Percentiles rank a stretch among this genome's conserved stretches.
phyloP scores from a whole-genome alignment of 768 basidiomycete genomes.

The Dentipellis sp. region DNA sequence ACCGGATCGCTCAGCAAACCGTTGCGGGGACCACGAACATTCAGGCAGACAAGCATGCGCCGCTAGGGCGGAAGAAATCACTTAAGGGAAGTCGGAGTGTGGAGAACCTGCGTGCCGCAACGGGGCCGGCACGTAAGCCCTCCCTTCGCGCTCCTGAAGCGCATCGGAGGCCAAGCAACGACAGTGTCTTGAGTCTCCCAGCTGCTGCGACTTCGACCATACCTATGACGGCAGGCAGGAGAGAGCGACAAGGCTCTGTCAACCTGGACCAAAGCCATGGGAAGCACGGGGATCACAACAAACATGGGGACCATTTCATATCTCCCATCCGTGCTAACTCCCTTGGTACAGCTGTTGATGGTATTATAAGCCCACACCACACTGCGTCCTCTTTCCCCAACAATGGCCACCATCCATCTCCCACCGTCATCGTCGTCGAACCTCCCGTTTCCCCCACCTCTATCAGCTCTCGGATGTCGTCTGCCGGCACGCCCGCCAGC shows the following conservation, averaged over 20 bases:
- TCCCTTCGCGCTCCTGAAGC: constrained; percentile 6
- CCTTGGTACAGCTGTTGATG: constrained; percentile 20
- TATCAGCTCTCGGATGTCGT: neutral
- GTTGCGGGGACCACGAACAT: neutral
- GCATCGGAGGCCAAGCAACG: constrained; percentile 19
- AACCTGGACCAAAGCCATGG: constrained; percentile 10
- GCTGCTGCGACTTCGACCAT: constrained; percentile 11
- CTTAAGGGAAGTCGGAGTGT: constrained; percentile 60
- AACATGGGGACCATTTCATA: too few relatives aligned
- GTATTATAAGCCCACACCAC: constrained; percentile 12
- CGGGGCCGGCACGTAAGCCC: neutral
- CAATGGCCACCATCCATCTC: too few relatives aligned
- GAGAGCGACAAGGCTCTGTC: constrained; percentile 9
- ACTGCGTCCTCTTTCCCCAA: constrained; percentile 5
- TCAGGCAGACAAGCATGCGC: neutral
- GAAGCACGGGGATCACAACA: constrained; percentile 1
- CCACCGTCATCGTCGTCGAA: constrained; percentile 6
- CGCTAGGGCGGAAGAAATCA: constrained; percentile 29
- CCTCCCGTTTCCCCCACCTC: constrained; percentile 10
- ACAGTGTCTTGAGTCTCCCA: constrained; percentile 23
- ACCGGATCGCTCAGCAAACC: constrained; percentile 21
- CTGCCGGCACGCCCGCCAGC: neutral
- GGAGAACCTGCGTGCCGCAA: constrained; percentile 37
- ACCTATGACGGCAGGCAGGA: constrained; percentile 8
- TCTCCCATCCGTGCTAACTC: constrained; percentile 7